Evolutionary conservation across 768 basidiomycete species (phyloP).

Genomic region (Lentinula aciculospora): DNA sequence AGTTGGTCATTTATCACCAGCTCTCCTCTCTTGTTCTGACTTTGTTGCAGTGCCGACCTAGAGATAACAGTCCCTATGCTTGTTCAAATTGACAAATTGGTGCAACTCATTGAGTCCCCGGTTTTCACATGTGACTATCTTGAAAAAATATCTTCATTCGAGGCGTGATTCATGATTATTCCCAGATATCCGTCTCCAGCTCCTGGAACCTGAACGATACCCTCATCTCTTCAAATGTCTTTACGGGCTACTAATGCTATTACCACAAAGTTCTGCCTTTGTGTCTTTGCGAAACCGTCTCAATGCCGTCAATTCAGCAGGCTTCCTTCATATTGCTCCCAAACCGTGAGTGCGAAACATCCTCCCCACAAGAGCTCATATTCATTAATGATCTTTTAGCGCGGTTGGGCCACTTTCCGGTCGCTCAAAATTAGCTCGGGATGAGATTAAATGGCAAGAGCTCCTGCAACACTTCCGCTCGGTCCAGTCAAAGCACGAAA

Average conservation of each 20-base stretch:
- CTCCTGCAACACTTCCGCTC: slow-evolving; percentile 87
- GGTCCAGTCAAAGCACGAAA: slow-evolving; percentile 89
- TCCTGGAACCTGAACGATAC: slow-evolving; percentile 94
- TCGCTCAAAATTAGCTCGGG: slow-evolving; percentile 74
- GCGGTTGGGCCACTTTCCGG: slow-evolving; percentile 34
- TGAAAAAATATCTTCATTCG: background rate
- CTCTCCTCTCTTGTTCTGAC: background rate
- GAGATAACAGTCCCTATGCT: slow-evolving; percentile 94
- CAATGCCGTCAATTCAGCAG: slow-evolving; percentile 92
- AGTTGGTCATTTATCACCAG: slow-evolving; percentile 9
- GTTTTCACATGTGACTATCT: slow-evolving; percentile 85
- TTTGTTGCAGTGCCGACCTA: slow-evolving; percentile 71
- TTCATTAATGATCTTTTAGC: slow-evolving; percentile 10
- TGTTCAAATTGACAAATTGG: slow-evolving; percentile 95
- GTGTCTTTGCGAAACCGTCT: slow-evolving; percentile 90
- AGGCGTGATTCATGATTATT: slow-evolving; percentile 4
- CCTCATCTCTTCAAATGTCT: slow-evolving; percentile 96
- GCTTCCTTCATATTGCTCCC: slow-evolving; percentile 87
- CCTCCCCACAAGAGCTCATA: background rate
- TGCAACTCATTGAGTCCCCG: slow-evolving; percentile 96
- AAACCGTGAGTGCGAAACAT: slow-evolving; percentile 42
- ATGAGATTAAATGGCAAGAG: slow-evolving; percentile 97
- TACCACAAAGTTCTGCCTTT: slow-evolving; percentile 96
- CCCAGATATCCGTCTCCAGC: slow-evolving; percentile 80
- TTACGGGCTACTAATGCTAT: slow-evolving; percentile 93